Conservation (phyloP, 495 filamentous ascomycete species). For the Chaetomium fimeti region DNA sequence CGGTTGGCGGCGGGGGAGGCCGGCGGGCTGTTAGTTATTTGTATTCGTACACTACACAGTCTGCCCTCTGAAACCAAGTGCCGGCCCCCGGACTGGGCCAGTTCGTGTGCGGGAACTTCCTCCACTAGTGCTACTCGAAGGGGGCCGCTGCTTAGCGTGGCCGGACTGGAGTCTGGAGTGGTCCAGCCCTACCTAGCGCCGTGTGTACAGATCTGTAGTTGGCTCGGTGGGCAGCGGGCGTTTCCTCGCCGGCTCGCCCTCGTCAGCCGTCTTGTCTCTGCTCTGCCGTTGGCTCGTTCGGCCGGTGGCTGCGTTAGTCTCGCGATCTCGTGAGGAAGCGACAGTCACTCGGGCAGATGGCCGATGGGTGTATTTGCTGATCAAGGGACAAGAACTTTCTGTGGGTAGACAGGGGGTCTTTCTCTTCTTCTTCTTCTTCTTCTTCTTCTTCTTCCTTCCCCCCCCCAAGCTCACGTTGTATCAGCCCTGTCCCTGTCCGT, state of each 20-base stretch:
- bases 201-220: neutral
- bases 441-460: neutral
- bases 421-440: neutral
- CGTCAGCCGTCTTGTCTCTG: neutral
- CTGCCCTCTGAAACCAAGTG: too few relatives aligned
- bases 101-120: too few relatives aligned
- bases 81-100: too few relatives aligned
- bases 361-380: neutral
- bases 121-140: too few relatives aligned
- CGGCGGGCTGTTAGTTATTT: too few relatives aligned
- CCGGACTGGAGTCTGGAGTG: neutral
- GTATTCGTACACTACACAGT: too few relatives aligned
- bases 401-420: too few relatives aligned
- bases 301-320: neutral
- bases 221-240: neutral
- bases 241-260: neutral
- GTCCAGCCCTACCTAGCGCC: slow-evolving; percentile 1
- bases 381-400: too few relatives aligned
- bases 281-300: neutral
- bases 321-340: too few relatives aligned
- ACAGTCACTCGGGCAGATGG: too few relatives aligned
- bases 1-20: neutral
- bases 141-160: neutral
- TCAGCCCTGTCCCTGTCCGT: neutral
- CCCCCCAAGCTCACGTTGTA: neutral